Evolutionary conservation across 2,329 filamentous ascomycete genomes (phyloP), one percentile per base, ranked within the genome.

Genomic region (Ilyonectria mors-panacis): DNA sequence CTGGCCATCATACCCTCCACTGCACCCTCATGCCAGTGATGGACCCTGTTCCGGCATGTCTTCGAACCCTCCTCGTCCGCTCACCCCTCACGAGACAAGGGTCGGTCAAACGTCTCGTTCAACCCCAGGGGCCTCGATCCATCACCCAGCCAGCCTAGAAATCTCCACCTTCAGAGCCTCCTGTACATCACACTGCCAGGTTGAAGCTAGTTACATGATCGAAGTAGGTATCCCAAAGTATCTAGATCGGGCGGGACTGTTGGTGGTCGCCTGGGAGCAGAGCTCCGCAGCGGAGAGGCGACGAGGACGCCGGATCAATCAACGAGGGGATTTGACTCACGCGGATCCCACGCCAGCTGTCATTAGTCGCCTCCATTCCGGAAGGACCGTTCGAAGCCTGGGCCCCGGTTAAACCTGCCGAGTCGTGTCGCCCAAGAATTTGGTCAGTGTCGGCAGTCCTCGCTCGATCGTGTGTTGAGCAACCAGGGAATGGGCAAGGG

Each of bases 271-370:
- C 39, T 42, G 54, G 7, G 21, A 15, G 7, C 8, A 47, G 30
- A 39, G 63, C 56, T 60, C 50, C 63, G 63, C 56, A 59, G 37
- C 35, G 30, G 39, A 44, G 57, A 57, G 63, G 56, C 35, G n/a
- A 51, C 19, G 30, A 54, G 19, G 35, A 62, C 21, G 39, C 30
- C 30, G 55, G 59, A 54, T 62, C 59, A 62, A 62, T 47, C 63
- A 58, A 62, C 45, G 35, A 54, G 58, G 54, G 33, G 30, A n/a
- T 48, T 63, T 64, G 39, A 72, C 72, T 74, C 69, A 72, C 66
- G 65, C 44, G 53, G 63, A 63, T 67, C 62, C 56, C 45, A 57
- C 17, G 51, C 57, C 61, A 62, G 56, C 50, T 42, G 19, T 6
- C 39, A 61, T 61, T 67, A 61, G 67, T 65, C 42, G 55, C 30